Evolutionary conservation across 2,329 filamentous ascomycete species (phyloP).

Genomic region (Macrophomina pseudophaseolina): DNA sequence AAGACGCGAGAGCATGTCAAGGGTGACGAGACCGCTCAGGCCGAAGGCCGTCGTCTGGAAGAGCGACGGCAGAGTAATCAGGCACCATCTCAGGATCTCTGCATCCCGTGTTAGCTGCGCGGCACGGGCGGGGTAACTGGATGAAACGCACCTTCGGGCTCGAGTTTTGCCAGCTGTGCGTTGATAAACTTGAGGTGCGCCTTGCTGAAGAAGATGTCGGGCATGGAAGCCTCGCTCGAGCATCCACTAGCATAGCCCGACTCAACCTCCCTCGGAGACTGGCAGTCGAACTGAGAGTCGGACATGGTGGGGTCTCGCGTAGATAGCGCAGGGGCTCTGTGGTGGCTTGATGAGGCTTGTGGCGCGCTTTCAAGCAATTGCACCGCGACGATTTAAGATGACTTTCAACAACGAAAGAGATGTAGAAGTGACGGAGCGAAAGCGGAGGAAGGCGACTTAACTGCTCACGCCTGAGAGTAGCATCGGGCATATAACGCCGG

Average conservation of each 20-base stretch:
- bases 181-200: conserved; percentile 91
- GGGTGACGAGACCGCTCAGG: conserved; percentile 57
- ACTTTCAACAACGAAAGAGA: conserved; percentile 11
- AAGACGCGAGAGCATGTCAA: conserved; percentile 76
- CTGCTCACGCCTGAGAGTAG: conserved; percentile 1
- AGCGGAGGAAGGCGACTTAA: conserved; percentile 20
- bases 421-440: conserved; percentile 17
- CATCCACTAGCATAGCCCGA: conserved; percentile 83
- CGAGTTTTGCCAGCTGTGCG: conserved; percentile 82
- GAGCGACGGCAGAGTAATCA: conserved; percentile 85
- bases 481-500: conserved; percentile 27
- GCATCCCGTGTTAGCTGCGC: conserved; percentile 34
- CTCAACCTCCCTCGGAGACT: conserved; percentile 60
- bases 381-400: background rate
- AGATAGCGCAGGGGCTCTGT: conserved; percentile 20
- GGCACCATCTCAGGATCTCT: conserved; percentile 92
- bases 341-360: conserved; percentile 8
- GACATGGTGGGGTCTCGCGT: conserved; percentile 27
- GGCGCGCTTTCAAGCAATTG: conserved; percentile 14
- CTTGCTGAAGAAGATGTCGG: conserved; percentile 83
- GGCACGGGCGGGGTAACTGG: conserved; percentile 28
- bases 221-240: conserved; percentile 67
- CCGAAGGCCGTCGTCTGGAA: conserved; percentile 63
- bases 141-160: conserved; percentile 68
- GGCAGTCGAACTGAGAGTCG: conserved; percentile 25